Base-by-base conservation (phyloP, 2,329 filamentous ascomycete species). In the Pyrenophora tritici-repentis region DNA sequence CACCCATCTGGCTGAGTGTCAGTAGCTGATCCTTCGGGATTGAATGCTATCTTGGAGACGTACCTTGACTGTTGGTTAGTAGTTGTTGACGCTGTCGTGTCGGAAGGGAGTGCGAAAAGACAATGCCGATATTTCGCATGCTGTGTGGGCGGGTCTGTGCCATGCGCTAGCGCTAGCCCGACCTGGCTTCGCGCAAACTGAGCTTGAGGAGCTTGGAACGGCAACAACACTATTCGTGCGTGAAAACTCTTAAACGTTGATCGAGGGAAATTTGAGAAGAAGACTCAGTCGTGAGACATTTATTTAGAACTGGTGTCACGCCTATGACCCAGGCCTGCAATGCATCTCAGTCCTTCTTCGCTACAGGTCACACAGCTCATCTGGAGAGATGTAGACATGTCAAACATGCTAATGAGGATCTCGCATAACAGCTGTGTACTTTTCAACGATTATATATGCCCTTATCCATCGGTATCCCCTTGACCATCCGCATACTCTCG, bases 1-100 rank as follows among this genome's bases (percentile, higher is more conserved):
- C 93, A 90, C 94, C 94, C 94, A 97, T 97, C 86, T 93, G 61
- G 59, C 36, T 31, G 37, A 48, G 34, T 59, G 59, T 70, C 56
- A 69, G 65, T 62, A 42, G 38, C 6, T 42, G 29, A 41, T 20
- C 29, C 53, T 42, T 16, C 45, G 24, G 18, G 6, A 40, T 17
- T 47, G 10, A 34, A 12, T 20, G 35, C 31, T 44, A 39, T 34
- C 34, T n/a, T 33, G 37, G 35, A 32, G 45, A 50, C 54, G 42
- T 66, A 71, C 68, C 68, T 72, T 73, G 67, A 61, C 69, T 71
- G 67, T 60, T 70, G 55, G 69, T 70, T 67, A 64, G 62, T 65
- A 54, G 53, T 60, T 65, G 64, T 68, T 58, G 66, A 68, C 62
- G 65, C 56, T 62, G 53, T 59, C 62, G 58, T 63, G 62, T 39